phyloP scores from a whole-genome alignment of 2,329 filamentous ascomycete genomes.

The Talaromyces amestolkiae region DNA sequence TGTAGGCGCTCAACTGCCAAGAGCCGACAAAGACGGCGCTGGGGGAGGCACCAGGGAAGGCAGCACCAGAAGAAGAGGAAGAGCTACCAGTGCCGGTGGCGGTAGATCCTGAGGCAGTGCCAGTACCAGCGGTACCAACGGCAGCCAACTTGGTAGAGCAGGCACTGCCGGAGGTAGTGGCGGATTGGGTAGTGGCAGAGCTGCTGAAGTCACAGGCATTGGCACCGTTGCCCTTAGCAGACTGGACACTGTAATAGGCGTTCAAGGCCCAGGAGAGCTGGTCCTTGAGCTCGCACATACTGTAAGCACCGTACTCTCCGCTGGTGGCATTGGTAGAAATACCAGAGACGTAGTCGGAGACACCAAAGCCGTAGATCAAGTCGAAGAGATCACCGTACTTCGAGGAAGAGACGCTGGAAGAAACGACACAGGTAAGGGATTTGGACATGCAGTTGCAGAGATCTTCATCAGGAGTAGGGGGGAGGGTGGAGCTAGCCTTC shows the following conservation, averaged over 20 bases:
- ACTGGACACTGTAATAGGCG: conserved; percentile 45
- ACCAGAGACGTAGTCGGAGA: conserved; percentile 34
- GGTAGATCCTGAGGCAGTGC: conserved; percentile 37
- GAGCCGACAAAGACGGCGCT: conserved; percentile 40
- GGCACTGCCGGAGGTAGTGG: conserved; percentile 32
- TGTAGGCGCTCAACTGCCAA: conserved; percentile 44
- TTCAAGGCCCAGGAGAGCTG: conserved; percentile 49
- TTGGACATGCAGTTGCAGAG: conserved; percentile 85
- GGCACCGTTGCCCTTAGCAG: conserved; percentile 31
- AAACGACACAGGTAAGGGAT: conserved; percentile 68
- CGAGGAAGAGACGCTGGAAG: conserved; percentile 55
- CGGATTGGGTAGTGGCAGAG: conserved; percentile 36
- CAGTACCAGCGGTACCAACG: conserved; percentile 42
- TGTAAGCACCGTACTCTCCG: conserved; percentile 49
- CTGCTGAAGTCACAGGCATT: conserved; percentile 48
- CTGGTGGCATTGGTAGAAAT: conserved; percentile 39
- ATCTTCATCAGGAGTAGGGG: conserved; percentile 72
- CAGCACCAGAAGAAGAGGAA: conserved; percentile 37
- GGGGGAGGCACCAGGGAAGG: conserved; percentile 28
- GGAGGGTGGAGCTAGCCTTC: conserved; percentile 67
- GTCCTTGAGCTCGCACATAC: conserved; percentile 46
- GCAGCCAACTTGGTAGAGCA: conserved; percentile 38
- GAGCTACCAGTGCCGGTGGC: conserved; percentile 40
- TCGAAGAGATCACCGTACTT: conserved; percentile 70
- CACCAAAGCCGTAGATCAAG: conserved; percentile 41